Percentiles rank a stretch among this genome's conserved stretches.
phyloP scores from a whole-genome alignment of 352 stramenopile species.

The Phytophthora pini region DNA sequence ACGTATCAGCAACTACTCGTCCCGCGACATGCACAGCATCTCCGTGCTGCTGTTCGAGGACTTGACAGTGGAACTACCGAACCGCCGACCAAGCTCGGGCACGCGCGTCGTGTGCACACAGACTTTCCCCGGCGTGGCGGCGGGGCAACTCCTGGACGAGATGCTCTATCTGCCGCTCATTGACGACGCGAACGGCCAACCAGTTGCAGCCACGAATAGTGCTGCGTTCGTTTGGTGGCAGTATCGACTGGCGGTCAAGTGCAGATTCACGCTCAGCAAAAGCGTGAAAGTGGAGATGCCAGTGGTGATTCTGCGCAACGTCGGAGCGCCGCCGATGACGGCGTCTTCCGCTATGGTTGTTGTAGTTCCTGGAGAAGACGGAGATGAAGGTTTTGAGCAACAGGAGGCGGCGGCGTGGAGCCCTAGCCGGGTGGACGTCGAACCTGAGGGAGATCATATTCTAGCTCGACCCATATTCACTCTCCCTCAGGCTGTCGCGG shows the following conservation, averaged over 20 bases:
- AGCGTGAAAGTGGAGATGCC: conserved; percentile 47
- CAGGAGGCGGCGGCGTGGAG: conserved; percentile 4
- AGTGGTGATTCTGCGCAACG: conserved; percentile 34
- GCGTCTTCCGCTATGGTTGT: conserved; percentile 20
- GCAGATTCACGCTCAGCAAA: conserved; percentile 40
- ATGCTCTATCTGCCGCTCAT: conserved; percentile 35
- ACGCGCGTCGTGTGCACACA: conserved; percentile 31
- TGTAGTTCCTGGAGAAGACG: conserved; percentile 13
- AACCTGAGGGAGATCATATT: conserved; percentile 5
- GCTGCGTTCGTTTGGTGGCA: conserved; percentile 38
- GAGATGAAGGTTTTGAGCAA: conserved; percentile 3
- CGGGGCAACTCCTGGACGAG: conserved; percentile 35
- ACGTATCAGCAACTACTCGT: conserved; percentile 41
- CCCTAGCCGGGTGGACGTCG: conserved; percentile 1
- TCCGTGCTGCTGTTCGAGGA: conserved; percentile 42
- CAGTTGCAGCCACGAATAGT: conserved; percentile 37
- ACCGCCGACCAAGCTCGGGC: conserved; percentile 28
- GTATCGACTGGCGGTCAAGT: conserved; percentile 44
- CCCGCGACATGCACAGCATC: conserved; percentile 39
- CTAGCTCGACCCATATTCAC: conserved; percentile 17
- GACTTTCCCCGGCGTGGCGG: conserved; percentile 33
- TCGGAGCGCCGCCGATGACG: conserved; percentile 14
- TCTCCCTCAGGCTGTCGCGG: conserved; percentile 22
- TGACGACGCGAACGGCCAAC: conserved; percentile 16
- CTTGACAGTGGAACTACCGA: conserved; percentile 35